Evolutionary conservation across 768 basidiomycete species (phyloP), one percentile per base, ranked within the genome.

Genomic region (Lactarius sp.): DNA sequence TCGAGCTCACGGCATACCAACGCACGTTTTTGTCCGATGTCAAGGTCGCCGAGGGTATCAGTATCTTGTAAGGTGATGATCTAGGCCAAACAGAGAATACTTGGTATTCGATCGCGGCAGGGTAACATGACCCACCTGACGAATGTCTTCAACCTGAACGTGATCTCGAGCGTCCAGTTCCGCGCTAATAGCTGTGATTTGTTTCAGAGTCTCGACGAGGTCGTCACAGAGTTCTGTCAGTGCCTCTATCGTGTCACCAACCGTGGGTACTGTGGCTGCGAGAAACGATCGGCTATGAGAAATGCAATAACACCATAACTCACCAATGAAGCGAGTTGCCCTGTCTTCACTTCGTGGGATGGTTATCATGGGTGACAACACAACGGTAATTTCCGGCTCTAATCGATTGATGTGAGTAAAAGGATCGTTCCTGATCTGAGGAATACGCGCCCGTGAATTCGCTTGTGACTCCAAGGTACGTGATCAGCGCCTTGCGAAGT

Each of bases 161-260:
- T 85, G 82, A n/a, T 90, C 85, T 49, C 78, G 83, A n/a, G 86
- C 82, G 3, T 82, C 80, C 33, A 95, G 75, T 73, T 93, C 90
- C 0, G 84, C 84, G 5, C 83, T 80, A 14, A 94, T 75, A 68
- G 85, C 85, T 3, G 79, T 75, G 36, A 91, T 86, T 64, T 89
- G 85, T 64, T 85, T 84, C 62, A 92, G 72, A 1, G 79, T 83
- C 36, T 78, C 78, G 0, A 80, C 71, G 3, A 95, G 81, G 65
- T 88, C 85, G 8, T 77, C 78, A 58, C 83, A 82, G 3, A 92
- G 78, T 50, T 81, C 78, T 42, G 83, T 81, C 50, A 92, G 75
- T 0, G 87, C 83, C 56, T 86, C 83, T 27, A 92, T 79, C 2
- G 85, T 82, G 69, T 92, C 87, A 3, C 88, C 87, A 3, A 93